Conservation (phyloP, 148 eudicot genomes). For the Rheum nobile region DNA sequence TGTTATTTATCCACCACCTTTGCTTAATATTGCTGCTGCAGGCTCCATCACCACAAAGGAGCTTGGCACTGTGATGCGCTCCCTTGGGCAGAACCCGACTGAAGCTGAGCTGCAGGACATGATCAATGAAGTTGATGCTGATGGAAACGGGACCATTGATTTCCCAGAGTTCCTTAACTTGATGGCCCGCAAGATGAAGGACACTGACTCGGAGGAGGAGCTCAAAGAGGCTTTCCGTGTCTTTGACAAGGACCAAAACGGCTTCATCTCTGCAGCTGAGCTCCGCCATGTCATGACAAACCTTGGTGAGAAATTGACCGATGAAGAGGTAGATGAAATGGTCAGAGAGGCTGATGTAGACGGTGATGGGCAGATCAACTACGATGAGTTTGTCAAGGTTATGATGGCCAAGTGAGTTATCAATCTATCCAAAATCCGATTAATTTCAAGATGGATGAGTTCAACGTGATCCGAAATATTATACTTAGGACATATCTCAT, state of each 20-base stretch:
- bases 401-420: conserved; percentile 38
- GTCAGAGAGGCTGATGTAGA: conserved; percentile 38
- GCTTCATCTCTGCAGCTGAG: conserved; percentile 34
- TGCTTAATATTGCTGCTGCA: conserved; percentile 7
- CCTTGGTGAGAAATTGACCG: conserved; percentile 35
- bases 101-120: conserved; percentile 39
- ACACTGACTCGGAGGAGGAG: conserved; percentile 33
- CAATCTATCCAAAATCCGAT: not conserved
- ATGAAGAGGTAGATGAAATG: conserved; percentile 36
- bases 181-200: conserved; percentile 36
- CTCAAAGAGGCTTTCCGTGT: conserved; percentile 35
- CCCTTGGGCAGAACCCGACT: conserved; percentile 37
- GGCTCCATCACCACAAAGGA: conserved; percentile 38
- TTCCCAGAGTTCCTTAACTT: conserved; percentile 32
- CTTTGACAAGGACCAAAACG: conserved; percentile 39
- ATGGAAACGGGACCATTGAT: conserved; percentile 30
- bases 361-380: conserved; percentile 40
- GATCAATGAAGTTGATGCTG: conserved; percentile 36
- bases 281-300: conserved; percentile 37
- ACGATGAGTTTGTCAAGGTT: conserved; percentile 36
- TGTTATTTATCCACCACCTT: not conserved
- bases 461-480: not conserved
- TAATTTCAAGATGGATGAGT: not conserved
- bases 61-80: conserved; percentile 37
- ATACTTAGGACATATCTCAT: not conserved